Percentiles rank a stretch among this genome's conserved stretches.
phyloP scores from a whole-genome alignment of 1,284 basidiomycete species.

The Microbotryum lychnidis-dioicae region DNA sequence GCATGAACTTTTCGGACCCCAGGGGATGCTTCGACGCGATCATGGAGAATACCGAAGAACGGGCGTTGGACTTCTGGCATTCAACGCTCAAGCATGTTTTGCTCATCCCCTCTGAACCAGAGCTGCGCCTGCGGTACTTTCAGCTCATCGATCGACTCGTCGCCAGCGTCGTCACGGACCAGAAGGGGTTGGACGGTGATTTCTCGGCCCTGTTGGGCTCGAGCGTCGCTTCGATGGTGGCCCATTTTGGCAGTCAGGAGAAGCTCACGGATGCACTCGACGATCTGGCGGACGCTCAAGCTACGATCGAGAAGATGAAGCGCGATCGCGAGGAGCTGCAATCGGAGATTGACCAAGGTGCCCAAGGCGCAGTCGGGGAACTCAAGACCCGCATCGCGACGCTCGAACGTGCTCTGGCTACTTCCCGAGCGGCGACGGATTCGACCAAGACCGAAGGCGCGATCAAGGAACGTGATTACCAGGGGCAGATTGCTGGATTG shows the following conservation, averaged over 20 bases:
- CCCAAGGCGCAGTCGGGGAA: constrained; percentile 73
- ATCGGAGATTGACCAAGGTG: constrained; percentile 68
- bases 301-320: constrained; percentile 55
- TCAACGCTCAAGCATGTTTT: constrained; percentile 88
- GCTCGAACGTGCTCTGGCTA: constrained; percentile 68
- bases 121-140: constrained; percentile 75
- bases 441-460: constrained; percentile 53
- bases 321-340: constrained; percentile 52
- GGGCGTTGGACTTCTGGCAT: constrained; percentile 77
- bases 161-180: constrained; percentile 83
- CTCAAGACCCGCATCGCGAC: constrained; percentile 66
- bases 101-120: constrained; percentile 79
- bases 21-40: constrained; percentile 82
- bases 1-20: constrained; percentile 69
- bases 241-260: constrained; percentile 86
- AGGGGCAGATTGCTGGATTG: constrained; percentile 77
- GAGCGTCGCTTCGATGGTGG: constrained; percentile 80
- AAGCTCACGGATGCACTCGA: constrained; percentile 67
- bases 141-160: constrained; percentile 90
- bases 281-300: constrained; percentile 64
- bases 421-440: constrained; percentile 68
- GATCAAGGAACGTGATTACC: constrained; percentile 70
- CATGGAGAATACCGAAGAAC: constrained; percentile 60
- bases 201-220: constrained; percentile 79
- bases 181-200: constrained; percentile 57